Evolutionary conservation across 202 grass and related monocot species (phyloP).

Genomic region (Musa balbisiana): DNA sequence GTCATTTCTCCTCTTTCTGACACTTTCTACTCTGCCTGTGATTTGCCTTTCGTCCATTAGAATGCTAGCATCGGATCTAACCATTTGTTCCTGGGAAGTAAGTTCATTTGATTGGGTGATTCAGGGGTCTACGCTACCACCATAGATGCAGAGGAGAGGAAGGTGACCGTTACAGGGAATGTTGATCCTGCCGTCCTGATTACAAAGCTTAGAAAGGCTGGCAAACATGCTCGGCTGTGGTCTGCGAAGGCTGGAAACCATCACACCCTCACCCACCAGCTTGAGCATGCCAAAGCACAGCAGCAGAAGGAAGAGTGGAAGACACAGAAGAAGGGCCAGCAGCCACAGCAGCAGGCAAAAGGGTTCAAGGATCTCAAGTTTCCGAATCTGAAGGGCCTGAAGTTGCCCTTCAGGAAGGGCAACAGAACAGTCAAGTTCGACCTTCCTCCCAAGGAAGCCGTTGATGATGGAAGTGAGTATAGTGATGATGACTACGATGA

Average conservation of each 20-base stretch:
- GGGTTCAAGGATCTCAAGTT: constrained; percentile 2
- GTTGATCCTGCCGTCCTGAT: constrained; percentile 68
- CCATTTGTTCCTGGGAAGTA: no score
- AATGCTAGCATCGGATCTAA: no score
- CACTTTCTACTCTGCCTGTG: no score
- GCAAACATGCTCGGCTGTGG: constrained; percentile 72
- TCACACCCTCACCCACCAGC: constrained; percentile 1
- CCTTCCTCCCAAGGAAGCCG: background rate
- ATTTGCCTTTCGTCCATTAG: no score
- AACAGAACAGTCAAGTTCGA: background rate
- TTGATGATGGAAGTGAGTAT: constrained; percentile 1
- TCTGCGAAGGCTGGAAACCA: constrained; percentile 35
- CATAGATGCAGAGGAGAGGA: constrained; percentile 58
- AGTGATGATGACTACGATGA: background rate
- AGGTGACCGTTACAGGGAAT: constrained; percentile 50
- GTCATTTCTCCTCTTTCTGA: no score
- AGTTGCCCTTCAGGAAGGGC: constrained; percentile 1
- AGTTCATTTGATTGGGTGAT: background rate
- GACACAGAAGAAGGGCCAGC: no score
- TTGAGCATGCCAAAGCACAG: constrained; percentile 31
- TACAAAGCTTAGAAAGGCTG: constrained; percentile 67
- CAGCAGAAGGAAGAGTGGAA: no score
- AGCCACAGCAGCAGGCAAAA: background rate
- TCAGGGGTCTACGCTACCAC: constrained; percentile 53
- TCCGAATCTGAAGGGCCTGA: background rate